Evolutionary conservation across 495 filamentous ascomycete species (phyloP).

Genomic region (Chaetomium fimeti): DNA sequence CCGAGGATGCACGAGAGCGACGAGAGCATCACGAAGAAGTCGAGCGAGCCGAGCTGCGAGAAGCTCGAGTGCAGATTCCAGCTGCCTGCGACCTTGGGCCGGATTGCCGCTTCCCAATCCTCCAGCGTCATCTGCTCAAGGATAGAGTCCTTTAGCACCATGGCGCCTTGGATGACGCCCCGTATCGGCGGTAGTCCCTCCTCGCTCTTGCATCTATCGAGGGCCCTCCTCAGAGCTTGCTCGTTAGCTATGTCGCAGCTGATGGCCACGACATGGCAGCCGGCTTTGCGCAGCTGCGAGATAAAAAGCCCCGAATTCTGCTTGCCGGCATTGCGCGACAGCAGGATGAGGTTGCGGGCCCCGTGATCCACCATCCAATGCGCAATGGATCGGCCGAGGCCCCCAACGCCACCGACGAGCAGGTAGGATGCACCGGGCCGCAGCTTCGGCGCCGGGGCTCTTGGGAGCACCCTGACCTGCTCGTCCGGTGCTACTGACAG

Average conservation of each 20-base stretch:
- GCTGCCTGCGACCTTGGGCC: conserved; percentile 45
- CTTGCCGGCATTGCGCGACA: too few species aligned
- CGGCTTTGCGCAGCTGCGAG: conserved; percentile 42
- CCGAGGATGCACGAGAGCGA: conserved; percentile 50
- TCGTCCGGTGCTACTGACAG: too few species aligned
- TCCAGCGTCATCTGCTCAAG: conserved; percentile 40
- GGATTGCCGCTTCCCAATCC: conserved; percentile 43
- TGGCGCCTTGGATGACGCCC: conserved; percentile 49
- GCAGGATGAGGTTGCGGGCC: conserved; percentile 54
- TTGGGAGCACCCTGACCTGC: too few species aligned
- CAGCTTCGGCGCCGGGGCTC: too few species aligned
- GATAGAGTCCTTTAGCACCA: conserved; percentile 27
- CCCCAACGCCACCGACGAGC: too few species aligned
- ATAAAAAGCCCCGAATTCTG: conserved; percentile 32
- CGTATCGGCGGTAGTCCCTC: conserved; percentile 46
- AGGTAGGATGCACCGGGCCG: too few species aligned
- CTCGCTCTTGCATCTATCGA: conserved; percentile 15
- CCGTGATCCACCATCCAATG: conserved; percentile 57
- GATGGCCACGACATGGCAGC: background rate
- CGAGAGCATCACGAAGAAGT: conserved; percentile 58
- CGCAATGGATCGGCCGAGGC: conserved; percentile 45
- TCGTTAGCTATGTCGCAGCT: conserved; percentile 34
- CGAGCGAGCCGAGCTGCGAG: conserved; percentile 37
- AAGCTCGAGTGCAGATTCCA: conserved; percentile 37
- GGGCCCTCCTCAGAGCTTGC: background rate